Conservation (phyloP, 176 grass and related monocot species). For the Saccharum officinarum region DNA sequence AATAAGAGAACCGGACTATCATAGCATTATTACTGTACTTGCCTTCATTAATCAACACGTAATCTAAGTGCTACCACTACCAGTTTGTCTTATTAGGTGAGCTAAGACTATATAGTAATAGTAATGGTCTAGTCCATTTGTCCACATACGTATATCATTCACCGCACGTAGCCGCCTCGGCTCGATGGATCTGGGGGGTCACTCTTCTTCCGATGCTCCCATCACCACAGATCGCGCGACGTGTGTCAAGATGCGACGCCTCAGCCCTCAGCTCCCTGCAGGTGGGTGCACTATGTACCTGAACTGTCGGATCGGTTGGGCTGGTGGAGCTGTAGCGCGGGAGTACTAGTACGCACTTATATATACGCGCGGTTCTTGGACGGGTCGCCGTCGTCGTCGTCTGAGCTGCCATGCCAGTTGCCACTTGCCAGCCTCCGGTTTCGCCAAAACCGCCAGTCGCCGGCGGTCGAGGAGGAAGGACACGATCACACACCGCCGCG, state of each 20-base stretch:
- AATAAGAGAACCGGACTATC: not conserved
- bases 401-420: not conserved
- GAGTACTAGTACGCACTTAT: not conserved
- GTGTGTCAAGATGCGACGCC: constrained; percentile 15
- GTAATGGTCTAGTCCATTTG: constrained; percentile 4
- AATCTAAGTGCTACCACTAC: not conserved
- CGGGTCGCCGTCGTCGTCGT: not conserved
- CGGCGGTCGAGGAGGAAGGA: not conserved
- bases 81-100: constrained; percentile 24
- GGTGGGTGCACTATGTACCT: not conserved
- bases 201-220: not conserved
- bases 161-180: not conserved
- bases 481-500: not conserved
- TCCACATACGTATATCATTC: constrained; percentile 29
- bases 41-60: not conserved
- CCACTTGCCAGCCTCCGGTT: not conserved
- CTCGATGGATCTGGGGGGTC: not conserved
- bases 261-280: no score
- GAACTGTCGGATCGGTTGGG: constrained; percentile 14
- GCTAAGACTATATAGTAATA: constrained; percentile 25
- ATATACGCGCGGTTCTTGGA: not conserved
- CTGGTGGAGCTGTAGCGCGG: not conserved
- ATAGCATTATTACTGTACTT: not conserved
- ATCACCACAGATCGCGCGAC: constrained; percentile 18
- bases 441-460: not conserved